Percentiles rank a stretch among this genome's conserved stretches.
Evolutionary conservation across 2,329 filamentous ascomycete species (phyloP).

Genomic region (Aspergillus melleus): DNA sequence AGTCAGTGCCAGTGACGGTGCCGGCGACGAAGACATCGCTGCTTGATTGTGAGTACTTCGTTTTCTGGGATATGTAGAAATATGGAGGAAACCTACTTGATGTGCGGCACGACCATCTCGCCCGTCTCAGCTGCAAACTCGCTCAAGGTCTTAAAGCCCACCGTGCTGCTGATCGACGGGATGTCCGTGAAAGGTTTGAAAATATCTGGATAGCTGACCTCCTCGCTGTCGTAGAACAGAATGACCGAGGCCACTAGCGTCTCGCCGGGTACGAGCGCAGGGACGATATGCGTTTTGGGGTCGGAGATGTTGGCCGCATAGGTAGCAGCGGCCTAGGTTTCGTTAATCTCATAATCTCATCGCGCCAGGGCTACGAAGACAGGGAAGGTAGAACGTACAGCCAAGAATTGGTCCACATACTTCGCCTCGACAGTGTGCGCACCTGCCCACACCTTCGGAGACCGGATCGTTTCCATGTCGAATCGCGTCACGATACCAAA

Average conservation of each 20-base stretch:
- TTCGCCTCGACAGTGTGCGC: conserved; percentile 24
- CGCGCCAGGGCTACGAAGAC: neutral
- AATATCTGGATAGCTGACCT: conserved; percentile 29
- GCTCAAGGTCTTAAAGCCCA: conserved; percentile 37
- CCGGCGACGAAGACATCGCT: conserved; percentile 40
- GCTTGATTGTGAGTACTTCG: neutral
- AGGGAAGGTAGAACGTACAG: conserved; percentile 11
- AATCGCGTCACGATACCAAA: conserved; percentile 47
- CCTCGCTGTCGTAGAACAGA: conserved; percentile 40
- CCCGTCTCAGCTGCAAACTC: conserved; percentile 35
- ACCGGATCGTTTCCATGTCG: conserved; percentile 35
- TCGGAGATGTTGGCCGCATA: conserved; percentile 31
- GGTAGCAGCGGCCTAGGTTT: conserved; percentile 24
- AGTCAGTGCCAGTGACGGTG: conserved; percentile 36
- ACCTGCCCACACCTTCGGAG: conserved; percentile 36
- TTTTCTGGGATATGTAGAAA: too few species aligned
- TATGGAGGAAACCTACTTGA: conserved; percentile 28
- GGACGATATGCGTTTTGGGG: conserved; percentile 31
- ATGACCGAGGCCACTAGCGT: conserved; percentile 35
- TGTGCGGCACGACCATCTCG: conserved; percentile 32
- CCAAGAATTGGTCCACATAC: conserved; percentile 27
- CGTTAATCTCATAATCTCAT: conserved; percentile 1
- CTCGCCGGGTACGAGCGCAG: conserved; percentile 28
- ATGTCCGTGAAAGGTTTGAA: conserved; percentile 40
- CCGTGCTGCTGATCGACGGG: conserved; percentile 32